A percentile compares a stretch with the other conserved stretches of the same genome.
These are phyloP conservation scores for Apiotrichum gracile DNA, from an alignment of 1,284 basidiomycete genomes.

Conservation along the genomic window DNA sequence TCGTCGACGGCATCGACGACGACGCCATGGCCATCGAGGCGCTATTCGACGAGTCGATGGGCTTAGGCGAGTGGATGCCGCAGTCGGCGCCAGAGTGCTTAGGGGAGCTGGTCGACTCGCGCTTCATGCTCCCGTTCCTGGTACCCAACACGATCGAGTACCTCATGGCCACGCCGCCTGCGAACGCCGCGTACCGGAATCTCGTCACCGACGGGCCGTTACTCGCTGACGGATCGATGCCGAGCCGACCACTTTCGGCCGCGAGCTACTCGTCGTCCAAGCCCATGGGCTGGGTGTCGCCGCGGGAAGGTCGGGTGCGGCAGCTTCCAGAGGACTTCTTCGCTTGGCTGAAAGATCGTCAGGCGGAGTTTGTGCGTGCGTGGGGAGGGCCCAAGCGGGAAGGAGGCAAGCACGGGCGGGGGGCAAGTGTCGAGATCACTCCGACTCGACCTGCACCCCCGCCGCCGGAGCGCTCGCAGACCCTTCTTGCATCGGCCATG, in stretches of 20 bases:
- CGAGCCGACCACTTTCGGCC: conserved; percentile 27
- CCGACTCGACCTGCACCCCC: background rate
- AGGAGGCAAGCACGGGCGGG: conserved; percentile 8
- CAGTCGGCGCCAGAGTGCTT: conserved; percentile 68
- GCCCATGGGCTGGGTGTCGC: conserved; percentile 33
- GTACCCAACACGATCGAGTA: conserved; percentile 72
- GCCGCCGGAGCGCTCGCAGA: background rate
- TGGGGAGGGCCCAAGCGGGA: background rate
- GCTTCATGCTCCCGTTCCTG: conserved; percentile 83
- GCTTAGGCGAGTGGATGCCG: conserved; percentile 67
- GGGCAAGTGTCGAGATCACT: conserved; percentile 2
- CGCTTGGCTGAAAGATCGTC: conserved; percentile 35
- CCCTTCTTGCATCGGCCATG: background rate
- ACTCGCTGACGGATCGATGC: conserved; percentile 20
- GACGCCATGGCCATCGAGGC: conserved; percentile 56
- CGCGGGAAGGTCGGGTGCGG: conserved; percentile 2
- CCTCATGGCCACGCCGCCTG: conserved; percentile 58
- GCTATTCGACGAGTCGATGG: conserved; percentile 64
- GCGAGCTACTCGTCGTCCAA: conserved; percentile 33
- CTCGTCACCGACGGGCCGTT: conserved; percentile 24
- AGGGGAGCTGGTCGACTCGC: conserved; percentile 80
- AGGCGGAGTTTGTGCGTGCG: conserved; percentile 12
- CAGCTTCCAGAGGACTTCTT: conserved; percentile 43
- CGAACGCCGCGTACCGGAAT: conserved; percentile 34
- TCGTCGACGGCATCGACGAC: conserved; percentile 50